Conservation (phyloP, 371 early-diverging fungal genomes). For the Dichotomocladium elegans region DNA sequence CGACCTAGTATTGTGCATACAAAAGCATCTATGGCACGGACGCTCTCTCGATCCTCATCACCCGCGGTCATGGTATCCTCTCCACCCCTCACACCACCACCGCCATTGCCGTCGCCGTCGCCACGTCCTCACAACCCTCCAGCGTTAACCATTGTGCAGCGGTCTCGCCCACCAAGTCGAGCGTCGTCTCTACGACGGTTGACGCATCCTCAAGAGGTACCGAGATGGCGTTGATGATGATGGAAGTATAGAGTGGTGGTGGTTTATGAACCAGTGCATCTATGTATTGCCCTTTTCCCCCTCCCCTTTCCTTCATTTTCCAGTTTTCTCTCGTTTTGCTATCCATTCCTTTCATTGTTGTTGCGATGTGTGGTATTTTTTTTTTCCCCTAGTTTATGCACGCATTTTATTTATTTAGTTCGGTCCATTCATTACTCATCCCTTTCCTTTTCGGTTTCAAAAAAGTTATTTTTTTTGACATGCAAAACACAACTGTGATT, state of each 20-base stretch:
- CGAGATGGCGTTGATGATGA: slow-evolving; percentile 15
- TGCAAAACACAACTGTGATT: too few relatives aligned
- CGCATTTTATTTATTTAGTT: neutral
- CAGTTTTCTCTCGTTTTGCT: too few relatives aligned
- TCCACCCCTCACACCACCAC: slow-evolving; percentile 7
- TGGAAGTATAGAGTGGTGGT: too few relatives aligned
- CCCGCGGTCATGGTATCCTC: slow-evolving; percentile 18
- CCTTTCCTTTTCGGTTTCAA: neutral
- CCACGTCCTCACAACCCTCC: slow-evolving; percentile 7
- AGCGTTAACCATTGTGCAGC: neutral
- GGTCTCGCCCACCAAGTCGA: slow-evolving; percentile 8
- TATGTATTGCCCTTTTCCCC: too few relatives aligned
- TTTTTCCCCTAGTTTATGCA: neutral
- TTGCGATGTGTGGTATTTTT: neutral
- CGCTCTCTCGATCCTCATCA: slow-evolving; percentile 16
- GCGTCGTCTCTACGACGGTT: slow-evolving; percentile 7
- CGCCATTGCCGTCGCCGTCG: slow-evolving; percentile 7
- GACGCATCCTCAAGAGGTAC: slow-evolving; percentile 1
- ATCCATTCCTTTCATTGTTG: too few relatives aligned
- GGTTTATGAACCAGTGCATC: too few relatives aligned
- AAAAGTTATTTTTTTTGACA: neutral
- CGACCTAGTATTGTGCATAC: slow-evolving; percentile 11
- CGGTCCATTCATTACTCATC: neutral
- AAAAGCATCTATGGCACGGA: slow-evolving; percentile 18
- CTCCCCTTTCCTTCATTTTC: too few relatives aligned